Base-by-base conservation (phyloP, 768 basidiomycete genomes). In the Flagelloscypha sp. region DNA sequence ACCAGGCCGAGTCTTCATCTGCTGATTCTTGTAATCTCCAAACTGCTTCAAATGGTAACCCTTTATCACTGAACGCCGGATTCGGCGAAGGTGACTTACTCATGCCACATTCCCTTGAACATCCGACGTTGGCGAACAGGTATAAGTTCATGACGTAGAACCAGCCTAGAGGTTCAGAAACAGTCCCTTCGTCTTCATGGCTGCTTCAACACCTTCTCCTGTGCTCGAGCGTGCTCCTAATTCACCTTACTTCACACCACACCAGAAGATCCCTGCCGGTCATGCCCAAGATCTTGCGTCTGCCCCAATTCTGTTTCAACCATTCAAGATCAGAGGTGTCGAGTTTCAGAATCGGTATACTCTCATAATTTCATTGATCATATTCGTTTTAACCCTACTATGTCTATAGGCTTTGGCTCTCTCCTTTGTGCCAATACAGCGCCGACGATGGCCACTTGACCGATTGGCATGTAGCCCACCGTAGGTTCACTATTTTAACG, bases 351-450 rank as follows among this genome's bases (percentile, higher is more conserved):
- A 74, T 44, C 63, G 74, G 30, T 17, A 5, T 30, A 32, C 6
- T 13, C 19, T 12, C 3, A 8, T 29, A 16, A 32, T 15, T 21
- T 15, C 13, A 9, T 12, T 20, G 3, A 18, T n/a, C 13, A 29
- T 2, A 20, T 27, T 13, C 2, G 12, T 32, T 10, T 10, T 21
- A 19, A 27, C 11, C 32, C 36, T 22, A 12, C 22, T 19, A 17
- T 11, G 7, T 18, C 12, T 13, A 1, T 35, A 69, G 67, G 38
- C 21, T 30, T 1, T 27, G 63, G 63, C 47, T 77, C 24, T 68
- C 76, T 8, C 76, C 77, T 0, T 49, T 79, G 21, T 73, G 75
- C 49, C 76, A 79, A 51, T 79, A 77, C 52, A 77, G 73, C 18
- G 59, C 72, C 1, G 53, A 73, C 20, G 54, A 76, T 57, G 78